Conservation (phyloP, 2,329 filamentous ascomycete genomes). For the Aspergillus latus region DNA sequence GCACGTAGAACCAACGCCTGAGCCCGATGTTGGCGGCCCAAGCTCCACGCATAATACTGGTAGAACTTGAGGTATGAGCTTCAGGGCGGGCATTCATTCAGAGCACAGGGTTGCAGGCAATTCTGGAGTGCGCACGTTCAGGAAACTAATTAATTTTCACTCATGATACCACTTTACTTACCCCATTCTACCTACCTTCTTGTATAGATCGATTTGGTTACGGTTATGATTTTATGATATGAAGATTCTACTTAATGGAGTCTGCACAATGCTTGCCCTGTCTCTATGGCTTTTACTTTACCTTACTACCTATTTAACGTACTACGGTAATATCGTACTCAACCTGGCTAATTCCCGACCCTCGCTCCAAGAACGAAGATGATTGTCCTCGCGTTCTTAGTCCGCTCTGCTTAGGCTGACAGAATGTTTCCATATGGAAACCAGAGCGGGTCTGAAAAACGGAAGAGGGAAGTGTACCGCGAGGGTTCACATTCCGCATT, state of each 20-base stretch:
- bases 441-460: constrained; percentile 57
- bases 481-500: constrained; percentile 36
- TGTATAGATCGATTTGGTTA: constrained; percentile 16
- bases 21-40: background rate
- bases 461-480: constrained; percentile 39
- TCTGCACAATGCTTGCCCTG: background rate
- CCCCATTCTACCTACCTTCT: background rate
- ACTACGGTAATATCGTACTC: no score
- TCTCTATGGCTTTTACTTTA: background rate
- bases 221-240: constrained; percentile 20
- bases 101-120: constrained; percentile 13
- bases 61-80: background rate
- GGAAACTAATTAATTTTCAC: background rate
- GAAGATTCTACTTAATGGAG: constrained; percentile 10
- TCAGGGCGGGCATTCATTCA: background rate
- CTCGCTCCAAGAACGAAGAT: background rate
- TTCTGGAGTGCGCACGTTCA: background rate
- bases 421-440: constrained; percentile 29
- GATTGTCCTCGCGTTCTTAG: constrained; percentile 58
- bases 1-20: background rate
- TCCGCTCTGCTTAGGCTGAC: constrained; percentile 53
- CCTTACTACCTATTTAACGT: background rate
- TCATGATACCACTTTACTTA: constrained; percentile 5
- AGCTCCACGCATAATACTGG: background rate
- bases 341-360: background rate